Percentiles rank a stretch among this genome's conserved stretches.
phyloP scores from a whole-genome alignment of 208 protist genomes.

The Trichomonas gallinae region DNA sequence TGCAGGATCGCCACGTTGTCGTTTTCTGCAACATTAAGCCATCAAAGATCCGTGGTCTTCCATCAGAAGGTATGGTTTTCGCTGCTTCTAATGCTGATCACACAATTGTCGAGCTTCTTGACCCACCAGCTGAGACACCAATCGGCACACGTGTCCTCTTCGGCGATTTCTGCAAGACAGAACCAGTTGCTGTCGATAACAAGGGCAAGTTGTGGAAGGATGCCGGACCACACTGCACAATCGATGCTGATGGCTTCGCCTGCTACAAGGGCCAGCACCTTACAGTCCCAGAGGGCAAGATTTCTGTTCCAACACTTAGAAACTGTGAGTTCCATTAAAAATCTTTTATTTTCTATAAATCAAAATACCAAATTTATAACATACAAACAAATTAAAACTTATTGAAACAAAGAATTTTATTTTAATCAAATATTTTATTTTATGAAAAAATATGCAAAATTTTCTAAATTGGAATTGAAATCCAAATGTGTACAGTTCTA shows the following conservation, averaged over 20 bases:
- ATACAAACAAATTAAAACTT: too few species aligned
- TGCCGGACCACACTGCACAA: background rate
- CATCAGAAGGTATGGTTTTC: constrained; percentile 25
- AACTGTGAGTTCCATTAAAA: constrained; percentile 20
- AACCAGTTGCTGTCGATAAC: background rate
- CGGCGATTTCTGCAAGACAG: background rate
- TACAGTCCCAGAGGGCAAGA: background rate
- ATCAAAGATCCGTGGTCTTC: background rate
- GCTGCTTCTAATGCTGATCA: constrained; percentile 22
- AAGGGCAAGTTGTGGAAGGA: background rate
- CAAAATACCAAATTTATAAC: too few species aligned
- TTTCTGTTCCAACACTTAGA: background rate
- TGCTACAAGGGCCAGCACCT: background rate
- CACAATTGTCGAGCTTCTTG: constrained; percentile 13
- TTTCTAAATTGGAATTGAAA: too few species aligned
- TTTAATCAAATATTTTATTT: too few species aligned
- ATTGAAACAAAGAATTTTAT: too few species aligned
- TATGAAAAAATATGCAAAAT: too few species aligned
- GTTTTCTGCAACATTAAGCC: constrained; percentile 27
- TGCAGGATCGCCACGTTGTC: constrained; percentile 21
- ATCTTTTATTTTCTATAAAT: background rate
- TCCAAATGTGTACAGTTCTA: too few species aligned
- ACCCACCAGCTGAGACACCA: constrained; percentile 13
- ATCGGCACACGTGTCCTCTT: background rate
- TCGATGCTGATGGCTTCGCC: background rate